These are phyloP conservation scores for Kodamaea restingae DNA, from an alignment of 805 yeast species.

Conservation along the genomic window DNA sequence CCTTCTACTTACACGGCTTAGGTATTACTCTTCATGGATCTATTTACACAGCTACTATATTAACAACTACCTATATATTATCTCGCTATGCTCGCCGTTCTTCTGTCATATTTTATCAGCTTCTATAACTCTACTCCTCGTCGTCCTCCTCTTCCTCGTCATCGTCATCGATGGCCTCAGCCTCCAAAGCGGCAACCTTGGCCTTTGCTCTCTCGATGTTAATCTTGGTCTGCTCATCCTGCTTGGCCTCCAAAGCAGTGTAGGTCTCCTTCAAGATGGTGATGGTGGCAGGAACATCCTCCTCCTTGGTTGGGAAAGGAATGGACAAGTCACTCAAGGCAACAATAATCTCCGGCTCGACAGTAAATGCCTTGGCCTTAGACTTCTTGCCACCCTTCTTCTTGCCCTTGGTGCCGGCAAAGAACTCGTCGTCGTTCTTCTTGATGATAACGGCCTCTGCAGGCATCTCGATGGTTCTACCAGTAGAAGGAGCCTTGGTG, in stretches of 20 bases:
- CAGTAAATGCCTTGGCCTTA: conserved; percentile 55
- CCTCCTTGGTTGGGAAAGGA: conserved; percentile 71
- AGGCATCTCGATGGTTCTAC: conserved; percentile 58
- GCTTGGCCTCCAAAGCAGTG: conserved; percentile 61
- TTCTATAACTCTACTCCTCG: conserved; percentile 28
- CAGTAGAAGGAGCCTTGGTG: conserved; percentile 18
- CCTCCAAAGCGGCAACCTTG: conserved; percentile 66
- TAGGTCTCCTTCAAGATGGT: conserved; percentile 70
- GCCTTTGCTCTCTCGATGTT: conserved; percentile 74
- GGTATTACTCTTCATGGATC: no score
- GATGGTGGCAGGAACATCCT: conserved; percentile 63
- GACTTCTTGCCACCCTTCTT: conserved; percentile 50
- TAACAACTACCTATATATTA: no score
- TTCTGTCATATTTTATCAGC: no score
- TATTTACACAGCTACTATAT: no score
- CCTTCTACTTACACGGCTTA: no score
- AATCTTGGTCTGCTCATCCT: conserved; percentile 75
- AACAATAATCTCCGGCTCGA: conserved; percentile 78
- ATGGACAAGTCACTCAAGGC: conserved; percentile 72
- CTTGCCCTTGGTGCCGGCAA: conserved; percentile 45
- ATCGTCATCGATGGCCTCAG: conserved; percentile 31
- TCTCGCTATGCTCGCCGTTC: no score
- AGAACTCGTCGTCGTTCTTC: conserved; percentile 58
- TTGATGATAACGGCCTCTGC: conserved; percentile 59
- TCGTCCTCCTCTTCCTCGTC: conserved; percentile 41